Evolutionary conservation across 495 filamentous ascomycete genomes (phyloP), one percentile per base, ranked within the genome.

Genomic region (Thozetella sp.): DNA sequence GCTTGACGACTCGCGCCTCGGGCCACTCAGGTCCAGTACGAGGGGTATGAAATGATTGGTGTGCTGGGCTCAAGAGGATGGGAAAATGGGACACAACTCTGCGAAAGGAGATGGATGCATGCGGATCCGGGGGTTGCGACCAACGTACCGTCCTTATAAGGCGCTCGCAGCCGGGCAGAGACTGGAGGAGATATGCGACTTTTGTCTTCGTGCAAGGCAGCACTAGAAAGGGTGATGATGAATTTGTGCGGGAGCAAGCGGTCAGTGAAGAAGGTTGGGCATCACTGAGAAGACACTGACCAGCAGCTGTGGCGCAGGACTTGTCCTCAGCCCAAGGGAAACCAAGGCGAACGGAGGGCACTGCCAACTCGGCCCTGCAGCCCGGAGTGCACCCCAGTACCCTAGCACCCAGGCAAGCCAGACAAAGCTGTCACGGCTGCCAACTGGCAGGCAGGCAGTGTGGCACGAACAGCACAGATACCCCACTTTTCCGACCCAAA

Each of bases 11-110:
- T 69, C 63, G 68, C 60, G 64, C 43, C 27, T 51, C 64, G 70
- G 60, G 70, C 71, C 71, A 74, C 71, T 72, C 70, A 71, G 71
- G 69, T 67, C 71, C 56, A 61, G 66, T 62, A 61, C 58, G 57
- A 65, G 65, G 54, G 69, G 69, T 66, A 71, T 71, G 60, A 71
- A 69, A 74, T 73, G 69, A 74, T 72, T 71, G 71, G 69, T 66
- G 70, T 26, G 30, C 27, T 48, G 54, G 51, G 34, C 24, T 40
- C 51, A 27, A 51, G 27, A 43, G 23, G 48, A 30, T 40, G 57
- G 55, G 57, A 59, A 52, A 55, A 11, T 9, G 50, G 55, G 51
- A 46, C 25, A 46, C 22, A 57, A 40, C 27, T 27, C 37, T 34
- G 37, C 64, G 60, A 65, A 54, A 51, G 51, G 51, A 46, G 45